Evolutionary conservation across 2,329 filamentous ascomycete species (phyloP), one percentile per base, ranked within the genome.

Genomic region (Aureobasidium namibiae): DNA sequence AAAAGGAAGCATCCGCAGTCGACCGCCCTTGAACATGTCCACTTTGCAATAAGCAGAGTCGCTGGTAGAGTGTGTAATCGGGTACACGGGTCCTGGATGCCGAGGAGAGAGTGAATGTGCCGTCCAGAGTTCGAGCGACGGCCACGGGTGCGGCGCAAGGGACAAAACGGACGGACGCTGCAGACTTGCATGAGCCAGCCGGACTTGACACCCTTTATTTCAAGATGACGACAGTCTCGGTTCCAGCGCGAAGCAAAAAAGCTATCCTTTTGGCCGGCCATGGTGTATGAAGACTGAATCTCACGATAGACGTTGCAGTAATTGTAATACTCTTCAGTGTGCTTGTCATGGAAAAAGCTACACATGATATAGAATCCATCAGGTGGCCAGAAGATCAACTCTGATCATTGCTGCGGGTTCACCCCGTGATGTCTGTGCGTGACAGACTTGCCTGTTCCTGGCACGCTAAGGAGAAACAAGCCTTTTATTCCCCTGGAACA

Each of bases 391-490:
- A 45, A 56, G 41, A 45, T 56, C 50, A 31, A 42, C 33, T 54
- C n/a, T 41, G 50, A 54, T 56, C 52, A 36, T 44, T 39, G n/a
- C 18, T 44, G 14, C 4, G 21, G 23, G 33, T 26, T 11, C 31
- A 26, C 23, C 41, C 34, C 34, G 54, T 57, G 41, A 46, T 24
- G 31, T 10, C 54, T 33, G 41, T 57, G 54, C 54, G 4, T 10
- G 5, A 14, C 18, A 21, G 18, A 26, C 52, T 56, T 56, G 38
- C 52, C 52, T 56, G 52, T 56, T 56, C 52, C 52, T 56, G 52
- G 52, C 52, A n/a, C 54, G 42, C 54, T 57, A 57, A 34, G 13
- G 29, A 18, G 33, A 21, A 57, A 57, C 42, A 57, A 57, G 54
- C 54, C 31, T 57, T 57, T 57, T 16, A 24, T 38, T 48, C 41